Evolutionary conservation across 208 protist species (phyloP), one percentile per base, ranked within the genome.

Genomic region (Tritrichomonas musculus): DNA sequence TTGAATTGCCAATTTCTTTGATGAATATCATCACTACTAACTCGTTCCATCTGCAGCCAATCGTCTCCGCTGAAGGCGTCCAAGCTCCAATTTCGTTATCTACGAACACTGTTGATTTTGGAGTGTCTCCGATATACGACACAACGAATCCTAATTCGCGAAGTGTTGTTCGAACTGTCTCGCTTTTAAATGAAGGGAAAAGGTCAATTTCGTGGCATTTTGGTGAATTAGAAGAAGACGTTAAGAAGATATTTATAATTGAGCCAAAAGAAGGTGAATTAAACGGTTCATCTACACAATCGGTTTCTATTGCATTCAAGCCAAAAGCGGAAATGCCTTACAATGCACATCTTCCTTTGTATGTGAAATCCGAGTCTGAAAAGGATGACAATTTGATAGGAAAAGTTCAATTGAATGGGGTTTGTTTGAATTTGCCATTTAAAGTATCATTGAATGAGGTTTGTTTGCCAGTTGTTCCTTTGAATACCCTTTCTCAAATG

Each of bases 31-130:
- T 60, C 11, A 33, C 41, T 39, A 20, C 73, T 30, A 57, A 41
- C 53, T 88, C 77, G 22, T 88, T 88, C 47, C 77, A 88, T 50
- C 39, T 88, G 25, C 77, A 88, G 30, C 77, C 77, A 39, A 88
- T 88, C 39, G 77, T 88, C 2, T 39, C 25, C 17, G 77, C 77
- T 57, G 77, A 88, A 88, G 77, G n/a, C 20, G 44, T 88, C 20
- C 44, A 88, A 88, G 47, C 77, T 27, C 77, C 77, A 11, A 33
- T 88, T 30, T 41, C 47, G 0, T 47, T 88, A 55, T 88, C 77
- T 17, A 55, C 17, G 0, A 88, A 25, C 20, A 5, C 47, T 39
- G 9, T 88, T 33, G 77, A 88, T 50, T 88, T 88, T 47, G 77
- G 77, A 39, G 44, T 88, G n/a, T 30, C 47, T 27, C 77, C 77